Percentiles rank a stretch among this genome's conserved stretches.
Evolutionary conservation across 2,329 filamentous ascomycete species (phyloP).

Genomic region (Aspergillus tamarii): DNA sequence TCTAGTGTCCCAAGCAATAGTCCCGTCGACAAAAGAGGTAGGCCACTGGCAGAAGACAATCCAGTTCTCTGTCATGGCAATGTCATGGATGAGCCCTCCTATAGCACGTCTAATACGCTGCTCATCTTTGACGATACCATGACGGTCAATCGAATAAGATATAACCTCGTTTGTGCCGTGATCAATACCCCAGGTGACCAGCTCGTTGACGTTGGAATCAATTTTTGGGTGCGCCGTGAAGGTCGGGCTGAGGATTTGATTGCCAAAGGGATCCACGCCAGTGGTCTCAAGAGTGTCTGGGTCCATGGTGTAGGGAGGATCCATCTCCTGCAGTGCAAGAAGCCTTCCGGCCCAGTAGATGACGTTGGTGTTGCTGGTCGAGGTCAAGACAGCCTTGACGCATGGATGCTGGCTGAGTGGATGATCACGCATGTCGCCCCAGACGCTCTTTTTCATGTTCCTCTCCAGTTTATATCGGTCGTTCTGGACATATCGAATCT

Average conservation of each 20-base stretch:
- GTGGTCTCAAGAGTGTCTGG: slow-evolving; percentile 46
- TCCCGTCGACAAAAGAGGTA: neutral
- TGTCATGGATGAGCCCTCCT: slow-evolving; percentile 27
- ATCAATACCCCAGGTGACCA: slow-evolving; percentile 40
- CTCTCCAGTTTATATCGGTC: slow-evolving; percentile 32
- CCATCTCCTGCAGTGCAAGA: slow-evolving; percentile 52
- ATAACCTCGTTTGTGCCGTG: slow-evolving; percentile 50
- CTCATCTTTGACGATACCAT: slow-evolving; percentile 43
- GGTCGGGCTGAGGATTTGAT: slow-evolving; percentile 42
- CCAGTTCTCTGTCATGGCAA: neutral
- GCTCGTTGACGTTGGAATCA: slow-evolving; percentile 47
- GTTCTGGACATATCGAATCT: slow-evolving; percentile 35
- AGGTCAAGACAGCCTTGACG: slow-evolving; percentile 34
- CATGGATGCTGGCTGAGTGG: slow-evolving; percentile 37
- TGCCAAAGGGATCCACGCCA: slow-evolving; percentile 44
- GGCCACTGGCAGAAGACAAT: neutral
- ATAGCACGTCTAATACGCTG: slow-evolving; percentile 45
- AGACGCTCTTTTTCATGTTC: neutral
- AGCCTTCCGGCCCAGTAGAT: slow-evolving; percentile 58
- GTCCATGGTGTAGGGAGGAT: slow-evolving; percentile 52
- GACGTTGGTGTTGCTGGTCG: slow-evolving; percentile 60
- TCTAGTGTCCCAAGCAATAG: neutral
- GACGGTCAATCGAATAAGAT: slow-evolving; percentile 42
- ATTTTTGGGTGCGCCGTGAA: slow-evolving; percentile 52
- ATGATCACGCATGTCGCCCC: slow-evolving; percentile 8